Evolutionary conservation across 176 grass and related monocot genomes (phyloP).

Genomic region (Ananas comosus): DNA sequence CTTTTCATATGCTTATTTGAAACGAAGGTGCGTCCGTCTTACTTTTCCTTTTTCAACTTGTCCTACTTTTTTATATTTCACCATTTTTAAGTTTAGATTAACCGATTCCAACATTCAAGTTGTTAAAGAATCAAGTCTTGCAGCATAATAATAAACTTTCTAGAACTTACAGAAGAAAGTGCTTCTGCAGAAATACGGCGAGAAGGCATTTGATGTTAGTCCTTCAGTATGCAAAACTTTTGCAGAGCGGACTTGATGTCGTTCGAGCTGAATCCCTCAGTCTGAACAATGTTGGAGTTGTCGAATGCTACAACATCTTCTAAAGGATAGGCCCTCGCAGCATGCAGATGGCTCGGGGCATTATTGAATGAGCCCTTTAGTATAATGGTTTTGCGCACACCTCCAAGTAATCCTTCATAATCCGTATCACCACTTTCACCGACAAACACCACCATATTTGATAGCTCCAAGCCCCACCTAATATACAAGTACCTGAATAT

Average conservation of each 20-base stretch:
- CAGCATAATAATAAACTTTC: no score
- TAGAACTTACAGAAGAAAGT: no score
- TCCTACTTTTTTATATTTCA: no score
- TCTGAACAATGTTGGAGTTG: conserved; percentile 51
- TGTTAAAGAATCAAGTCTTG: no score
- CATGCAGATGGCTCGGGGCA: conserved; percentile 43
- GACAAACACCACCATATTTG: conserved; percentile 64
- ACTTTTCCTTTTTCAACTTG: no score
- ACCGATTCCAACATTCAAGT: no score
- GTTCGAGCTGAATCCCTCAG: conserved; percentile 32
- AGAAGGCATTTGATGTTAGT: conserved; percentile 11
- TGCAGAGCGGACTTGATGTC: conserved; percentile 39
- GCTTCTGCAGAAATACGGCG: no score
- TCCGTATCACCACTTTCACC: conserved; percentile 81
- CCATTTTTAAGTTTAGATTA: no score
- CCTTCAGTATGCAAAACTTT: conserved; percentile 39
- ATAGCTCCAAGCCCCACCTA: conserved; percentile 53
- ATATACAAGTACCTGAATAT: conserved; percentile 67
- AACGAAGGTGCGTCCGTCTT: no score
- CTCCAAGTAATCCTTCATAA: conserved; percentile 69
- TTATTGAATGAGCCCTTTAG: conserved; percentile 60
- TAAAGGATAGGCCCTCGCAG: conserved; percentile 44
- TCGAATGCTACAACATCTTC: conserved; percentile 64
- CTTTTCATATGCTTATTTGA: no score
- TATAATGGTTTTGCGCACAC: conserved; percentile 64